Conservation (phyloP, 768 basidiomycete genomes). For the Leccinum boreale region DNA sequence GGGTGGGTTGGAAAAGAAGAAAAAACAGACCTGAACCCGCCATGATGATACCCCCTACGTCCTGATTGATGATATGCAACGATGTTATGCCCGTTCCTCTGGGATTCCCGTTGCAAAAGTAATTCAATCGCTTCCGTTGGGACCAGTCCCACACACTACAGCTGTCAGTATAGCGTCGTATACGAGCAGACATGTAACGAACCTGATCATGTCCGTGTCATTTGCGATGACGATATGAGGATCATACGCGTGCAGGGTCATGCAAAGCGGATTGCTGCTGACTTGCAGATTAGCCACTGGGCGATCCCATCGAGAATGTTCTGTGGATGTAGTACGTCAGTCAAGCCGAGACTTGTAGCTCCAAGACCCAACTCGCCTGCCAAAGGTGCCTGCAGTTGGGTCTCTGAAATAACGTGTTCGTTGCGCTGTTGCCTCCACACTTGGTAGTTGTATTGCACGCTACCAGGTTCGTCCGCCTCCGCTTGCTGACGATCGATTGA, state of each 20-base stretch:
- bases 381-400: conserved; percentile 61
- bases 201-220: conserved; percentile 86
- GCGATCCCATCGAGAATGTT: conserved; percentile 66
- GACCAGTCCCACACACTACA: conserved; percentile 94
- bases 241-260: conserved; percentile 92
- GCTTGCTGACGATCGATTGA: conserved; percentile 58
- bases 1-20: not conserved
- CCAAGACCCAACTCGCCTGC: conserved; percentile 55
- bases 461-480: conserved; percentile 95
- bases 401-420: conserved; percentile 71
- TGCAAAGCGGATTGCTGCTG: conserved; percentile 59
- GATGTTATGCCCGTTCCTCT: conserved; percentile 81
- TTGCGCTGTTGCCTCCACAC: conserved; percentile 92
- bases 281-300: conserved; percentile 64
- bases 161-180: not conserved
- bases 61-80: conserved; percentile 92
- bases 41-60: conserved; percentile 86
- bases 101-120: conserved; percentile 88
- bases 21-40: conserved; percentile 71
- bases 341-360: conserved; percentile 19
- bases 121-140: conserved; percentile 66
- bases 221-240: conserved; percentile 84
- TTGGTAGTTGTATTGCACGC: conserved; percentile 90
- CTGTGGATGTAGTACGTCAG: conserved; percentile 34
- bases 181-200: conserved; percentile 13